Evolutionary conservation across 371 early-diverging fungal genomes (phyloP), one percentile per base, ranked within the genome.

Genomic region (Encephalitozoon hellem): DNA sequence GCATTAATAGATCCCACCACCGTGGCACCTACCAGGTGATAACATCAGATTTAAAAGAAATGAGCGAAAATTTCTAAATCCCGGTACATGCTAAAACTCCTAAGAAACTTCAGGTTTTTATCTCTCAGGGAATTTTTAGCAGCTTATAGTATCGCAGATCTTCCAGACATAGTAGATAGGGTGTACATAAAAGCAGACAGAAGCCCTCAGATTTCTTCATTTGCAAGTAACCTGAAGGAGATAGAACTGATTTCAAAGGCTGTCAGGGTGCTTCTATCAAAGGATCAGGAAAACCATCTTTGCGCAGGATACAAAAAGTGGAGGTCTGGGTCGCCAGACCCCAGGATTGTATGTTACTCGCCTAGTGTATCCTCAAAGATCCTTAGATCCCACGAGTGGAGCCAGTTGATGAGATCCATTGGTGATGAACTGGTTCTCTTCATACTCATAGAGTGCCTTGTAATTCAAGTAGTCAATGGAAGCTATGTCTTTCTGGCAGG

Each of bases 401-500:
- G 25, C 3, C 21, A 28, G 2, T 0, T 80, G 12, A 63, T 80
- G 21, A 63, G 45, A 12, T n/a, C 26, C 0, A 54, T 80, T 21
- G 79, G 80, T 12, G 80, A 82, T 70, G 73, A 76, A 11, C 64
- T 66, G 9, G 65, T 74, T 42, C 30, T 82, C 6, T 68, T 74
- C 63, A 32, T 82, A n/a, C 49, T 82, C 18, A 73, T 69, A 49
- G 39, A 70, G n/a, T 72, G 77, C 32, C 15, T n/a, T 43, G 25
- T 82, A 4, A 52, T 82, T n/a, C 42, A 77, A 26, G 32, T 67
- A 8, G 11, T 28, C 0, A 49, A 45, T 26, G 25, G 30, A 3
- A 69, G 65, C 9, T 67, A 55, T 39, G n/a, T 79, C 0, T 21
- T 79, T 23, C 30, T 79, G 23, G 30, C 54, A 41, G 82, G 82